Evolutionary conservation across 352 stramenopile genomes (phyloP).

Genomic region (Sclerospora graminicola): DNA sequence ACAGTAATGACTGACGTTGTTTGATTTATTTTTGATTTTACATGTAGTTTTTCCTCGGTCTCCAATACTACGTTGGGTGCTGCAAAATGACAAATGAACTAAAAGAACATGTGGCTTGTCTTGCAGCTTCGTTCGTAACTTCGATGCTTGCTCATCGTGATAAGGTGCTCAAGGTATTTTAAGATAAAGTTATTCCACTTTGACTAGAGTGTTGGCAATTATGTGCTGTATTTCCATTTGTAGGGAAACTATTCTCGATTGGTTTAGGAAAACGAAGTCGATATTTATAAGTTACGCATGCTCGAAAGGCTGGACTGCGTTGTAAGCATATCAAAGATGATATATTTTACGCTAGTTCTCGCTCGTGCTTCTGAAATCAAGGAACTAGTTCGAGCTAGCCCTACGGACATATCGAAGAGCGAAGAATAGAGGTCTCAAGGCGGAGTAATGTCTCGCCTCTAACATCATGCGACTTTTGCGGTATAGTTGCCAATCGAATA

Average conservation of each 20-base stretch:
- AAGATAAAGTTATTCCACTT: neutral
- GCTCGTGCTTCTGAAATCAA: slow-evolving; percentile 14
- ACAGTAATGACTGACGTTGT: neutral
- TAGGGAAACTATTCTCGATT: slow-evolving; percentile 75
- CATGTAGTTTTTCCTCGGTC: slow-evolving; percentile 52
- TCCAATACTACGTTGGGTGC: slow-evolving; percentile 61
- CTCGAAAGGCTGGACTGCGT: slow-evolving; percentile 48
- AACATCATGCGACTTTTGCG: slow-evolving; percentile 1
- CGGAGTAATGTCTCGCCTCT: neutral
- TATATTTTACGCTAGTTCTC: slow-evolving; percentile 38
- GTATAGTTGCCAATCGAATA: slow-evolving; percentile 55
- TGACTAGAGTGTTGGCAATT: neutral
- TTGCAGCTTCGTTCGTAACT: slow-evolving; percentile 58
- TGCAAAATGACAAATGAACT: slow-evolving; percentile 55
- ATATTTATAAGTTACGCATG: slow-evolving; percentile 74
- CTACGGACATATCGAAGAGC: neutral
- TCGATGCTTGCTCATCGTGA: slow-evolving; percentile 63
- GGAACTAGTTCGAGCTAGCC: slow-evolving; percentile 28
- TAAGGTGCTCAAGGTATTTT: slow-evolving; percentile 47
- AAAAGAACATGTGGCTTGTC: slow-evolving; percentile 50
- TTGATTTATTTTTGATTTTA: neutral
- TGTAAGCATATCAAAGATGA: slow-evolving; percentile 60
- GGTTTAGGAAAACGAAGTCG: slow-evolving; percentile 69
- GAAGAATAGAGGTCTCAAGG: too few species aligned
- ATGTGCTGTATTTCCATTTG: slow-evolving; percentile 24